phyloP scores from a whole-genome alignment of 2,329 filamentous ascomycete genomes.

The Fusarium falciforme region DNA sequence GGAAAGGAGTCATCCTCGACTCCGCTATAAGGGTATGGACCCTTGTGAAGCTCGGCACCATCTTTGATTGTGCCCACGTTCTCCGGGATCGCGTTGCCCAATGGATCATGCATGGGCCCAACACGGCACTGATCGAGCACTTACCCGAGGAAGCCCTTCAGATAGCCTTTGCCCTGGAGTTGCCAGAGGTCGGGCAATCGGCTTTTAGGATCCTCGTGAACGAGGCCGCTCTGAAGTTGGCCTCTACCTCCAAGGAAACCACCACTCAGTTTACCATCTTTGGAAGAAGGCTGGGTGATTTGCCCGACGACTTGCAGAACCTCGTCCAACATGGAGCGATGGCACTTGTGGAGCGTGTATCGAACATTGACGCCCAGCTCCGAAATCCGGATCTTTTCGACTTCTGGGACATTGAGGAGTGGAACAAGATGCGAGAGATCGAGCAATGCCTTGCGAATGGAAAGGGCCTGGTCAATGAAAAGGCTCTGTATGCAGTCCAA shows the following conservation, averaged over 20 bases:
- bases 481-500: slow-evolving; percentile 31
- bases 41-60: slow-evolving; percentile 69
- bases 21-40: slow-evolving; percentile 76
- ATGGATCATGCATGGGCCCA: slow-evolving; percentile 68
- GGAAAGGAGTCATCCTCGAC: slow-evolving; percentile 66
- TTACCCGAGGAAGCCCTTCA: slow-evolving; percentile 71
- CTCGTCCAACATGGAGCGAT: slow-evolving; percentile 69
- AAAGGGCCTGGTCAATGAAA: background rate
- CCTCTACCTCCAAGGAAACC: slow-evolving; percentile 30
- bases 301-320: slow-evolving; percentile 67
- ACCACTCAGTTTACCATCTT: slow-evolving; percentile 50
- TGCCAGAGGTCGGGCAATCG: slow-evolving; percentile 55
- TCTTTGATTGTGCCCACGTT: slow-evolving; percentile 63
- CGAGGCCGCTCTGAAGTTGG: slow-evolving; percentile 66
- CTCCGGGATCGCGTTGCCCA: slow-evolving; percentile 63
- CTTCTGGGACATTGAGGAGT: slow-evolving; percentile 46
- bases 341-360: slow-evolving; percentile 61
- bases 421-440: slow-evolving; percentile 45
- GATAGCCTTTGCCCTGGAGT: slow-evolving; percentile 63
- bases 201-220: slow-evolving; percentile 72
- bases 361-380: slow-evolving; percentile 44
- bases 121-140: slow-evolving; percentile 70
- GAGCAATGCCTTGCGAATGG: slow-evolving; percentile 41
- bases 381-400: slow-evolving; percentile 49
- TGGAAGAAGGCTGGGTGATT: slow-evolving; percentile 58